phyloP scores from a whole-genome alignment of 805 yeast species.

The Candida caryicola region DNA sequence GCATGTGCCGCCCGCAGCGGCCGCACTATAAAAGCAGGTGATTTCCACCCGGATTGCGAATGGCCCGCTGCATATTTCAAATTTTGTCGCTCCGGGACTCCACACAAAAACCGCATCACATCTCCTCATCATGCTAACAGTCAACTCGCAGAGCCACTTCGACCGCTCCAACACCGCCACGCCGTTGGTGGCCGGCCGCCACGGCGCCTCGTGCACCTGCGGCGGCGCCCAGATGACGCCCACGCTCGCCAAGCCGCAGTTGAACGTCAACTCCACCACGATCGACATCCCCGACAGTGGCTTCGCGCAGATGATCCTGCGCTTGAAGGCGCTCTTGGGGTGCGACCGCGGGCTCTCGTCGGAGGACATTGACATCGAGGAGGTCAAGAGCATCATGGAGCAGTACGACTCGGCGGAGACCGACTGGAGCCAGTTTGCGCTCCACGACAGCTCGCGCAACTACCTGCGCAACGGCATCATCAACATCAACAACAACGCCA shows the following conservation, averaged over 20 bases:
- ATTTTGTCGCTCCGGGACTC: not conserved
- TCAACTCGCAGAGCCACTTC: not conserved
- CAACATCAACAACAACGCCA: slow-evolving; percentile 69
- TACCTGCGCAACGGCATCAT: slow-evolving; percentile 72
- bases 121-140: not conserved
- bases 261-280: slow-evolving; percentile 6
- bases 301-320: slow-evolving; percentile 24
- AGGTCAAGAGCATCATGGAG: slow-evolving; percentile 45
- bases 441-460: slow-evolving; percentile 46
- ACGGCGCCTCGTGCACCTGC: not conserved
- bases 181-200: not conserved
- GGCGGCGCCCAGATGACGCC: not conserved
- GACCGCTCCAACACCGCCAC: slow-evolving; percentile 1
- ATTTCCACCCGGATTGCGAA: not conserved
- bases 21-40: slow-evolving; percentile 1
- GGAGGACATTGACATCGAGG: slow-evolving; percentile 51
- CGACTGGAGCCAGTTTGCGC: slow-evolving; percentile 62
- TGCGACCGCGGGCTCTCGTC: slow-evolving; percentile 34
- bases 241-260: not conserved
- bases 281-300: slow-evolving; percentile 7
- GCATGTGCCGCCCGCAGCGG: slow-evolving; percentile 1
- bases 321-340: slow-evolving; percentile 26
- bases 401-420: slow-evolving; percentile 43
- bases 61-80: not conserved
- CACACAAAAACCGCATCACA: not conserved